Base-by-base conservation (phyloP, 139 green algal species). In the Spirogloea muscicola region DNA sequence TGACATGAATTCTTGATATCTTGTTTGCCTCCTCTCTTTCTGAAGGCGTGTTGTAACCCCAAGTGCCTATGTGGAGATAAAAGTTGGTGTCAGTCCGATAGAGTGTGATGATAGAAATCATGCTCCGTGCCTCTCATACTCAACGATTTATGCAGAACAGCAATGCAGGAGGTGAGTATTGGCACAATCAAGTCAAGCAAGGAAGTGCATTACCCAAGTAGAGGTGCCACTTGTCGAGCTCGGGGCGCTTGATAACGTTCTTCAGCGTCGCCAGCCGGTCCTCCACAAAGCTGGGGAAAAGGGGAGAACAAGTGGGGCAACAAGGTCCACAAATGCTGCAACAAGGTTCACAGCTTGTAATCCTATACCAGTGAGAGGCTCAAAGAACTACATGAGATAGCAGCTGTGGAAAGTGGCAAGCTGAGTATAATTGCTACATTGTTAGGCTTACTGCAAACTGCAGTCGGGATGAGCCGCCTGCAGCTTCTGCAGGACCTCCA, bases 1-100 rank as follows among this genome's bases (percentile, higher is more conserved):
- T 6, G 59, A 78, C n/a, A 3, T 78, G 25, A 27, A 78, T 78
- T 27, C 67, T 33, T n/a, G 21, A 7, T 21, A 58, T 3, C 36
- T 57, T 3, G 6, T 21, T 37, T 27, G 66, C 77, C 4, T 58
- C 29, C 18, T 36, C 60, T 13, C 77, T 57, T 37, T 84, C 77
- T 7, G 69, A 43, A n/a, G 42, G 18, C n/a, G 77, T 84, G 77
- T 84, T 84, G 51, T 84, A 84, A 27, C 77, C 77, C 77, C 77
- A 84, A 36, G 25, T 59, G 27, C 61, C 66, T 74, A 46, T 6
- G 36, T 7, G 3, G n/a, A 57, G 7, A 41, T 4, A n/a, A n/a
- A n/a, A 52, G n/a, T n/a, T n/a, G n/a, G n/a, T n/a, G n/a, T n/a
- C n/a, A n/a, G n/a, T n/a, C n/a, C n/a, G n/a, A n/a, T n/a, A n/a